phyloP scores from a whole-genome alignment of 331 rosid genomes.

The Pyrus hybrid region DNA sequence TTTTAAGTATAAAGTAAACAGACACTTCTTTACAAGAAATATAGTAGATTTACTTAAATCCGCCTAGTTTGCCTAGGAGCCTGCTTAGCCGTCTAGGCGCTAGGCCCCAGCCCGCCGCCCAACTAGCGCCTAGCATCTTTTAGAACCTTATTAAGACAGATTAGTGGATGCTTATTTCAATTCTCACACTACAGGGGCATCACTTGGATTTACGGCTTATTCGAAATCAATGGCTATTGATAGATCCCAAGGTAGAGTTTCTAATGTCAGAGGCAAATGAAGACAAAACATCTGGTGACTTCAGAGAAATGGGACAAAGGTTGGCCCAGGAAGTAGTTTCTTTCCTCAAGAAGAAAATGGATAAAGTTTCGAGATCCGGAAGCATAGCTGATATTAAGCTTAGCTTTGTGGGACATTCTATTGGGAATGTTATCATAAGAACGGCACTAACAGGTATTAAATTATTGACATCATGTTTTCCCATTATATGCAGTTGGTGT shows the following conservation, averaged over 20 bases:
- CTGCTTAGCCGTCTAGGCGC: no score
- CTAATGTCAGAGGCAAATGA: slow-evolving; percentile 93
- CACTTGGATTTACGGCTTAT: slow-evolving; percentile 88
- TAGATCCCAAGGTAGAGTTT: slow-evolving; percentile 76
- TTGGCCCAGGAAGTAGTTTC: slow-evolving; percentile 76
- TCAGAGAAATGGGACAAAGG: slow-evolving; percentile 92
- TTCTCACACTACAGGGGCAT: slow-evolving; percentile 66
- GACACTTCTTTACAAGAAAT: no score
- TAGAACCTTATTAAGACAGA: no score
- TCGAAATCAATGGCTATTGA: slow-evolving; percentile 87
- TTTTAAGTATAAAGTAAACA: no score
- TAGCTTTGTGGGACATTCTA: slow-evolving; percentile 97
- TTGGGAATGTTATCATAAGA: slow-evolving; percentile 87
- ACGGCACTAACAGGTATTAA: slow-evolving; percentile 73
- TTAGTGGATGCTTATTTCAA: no score
- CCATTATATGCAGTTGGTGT: slow-evolving; percentile 15
- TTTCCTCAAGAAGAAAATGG: slow-evolving; percentile 74
- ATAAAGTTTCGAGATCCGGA: slow-evolving; percentile 60
- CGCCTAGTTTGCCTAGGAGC: no score
- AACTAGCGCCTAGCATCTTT: no score
- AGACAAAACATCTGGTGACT: slow-evolving; percentile 88
- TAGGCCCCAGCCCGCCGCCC: no score
- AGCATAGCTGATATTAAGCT: slow-evolving; percentile 58
- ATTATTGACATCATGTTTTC: slow-evolving; percentile 13
- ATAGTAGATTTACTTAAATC: no score